These are phyloP conservation scores for Fraxinus sp. DNA, from an alignment of 305 asterid species.

Conservation along the genomic window DNA sequence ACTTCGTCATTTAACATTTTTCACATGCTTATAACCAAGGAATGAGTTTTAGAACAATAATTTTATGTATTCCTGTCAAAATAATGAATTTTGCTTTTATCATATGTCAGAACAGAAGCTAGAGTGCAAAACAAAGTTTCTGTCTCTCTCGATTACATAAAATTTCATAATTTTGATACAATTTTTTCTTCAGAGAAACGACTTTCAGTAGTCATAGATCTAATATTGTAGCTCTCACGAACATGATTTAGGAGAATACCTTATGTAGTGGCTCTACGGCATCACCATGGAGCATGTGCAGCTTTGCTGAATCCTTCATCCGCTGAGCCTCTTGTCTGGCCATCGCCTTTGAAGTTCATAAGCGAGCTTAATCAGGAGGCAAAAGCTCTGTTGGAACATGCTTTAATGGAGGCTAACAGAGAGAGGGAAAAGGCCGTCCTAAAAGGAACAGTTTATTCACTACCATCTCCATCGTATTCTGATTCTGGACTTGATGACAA, in stretches of 20 bases:
- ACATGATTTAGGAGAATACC: constrained; percentile 77
- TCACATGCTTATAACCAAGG: not conserved
- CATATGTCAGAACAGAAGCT: not conserved
- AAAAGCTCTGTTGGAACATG: constrained; percentile 67
- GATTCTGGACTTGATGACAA: constrained; percentile 61
- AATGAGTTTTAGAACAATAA: not conserved
- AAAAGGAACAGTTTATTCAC: constrained; percentile 54
- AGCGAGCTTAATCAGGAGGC: constrained; percentile 87
- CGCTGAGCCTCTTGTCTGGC: constrained; percentile 97
- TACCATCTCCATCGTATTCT: constrained; percentile 62
- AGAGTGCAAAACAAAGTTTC: not conserved
- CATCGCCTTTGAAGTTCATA: constrained; percentile 84
- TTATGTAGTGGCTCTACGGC: constrained; percentile 68
- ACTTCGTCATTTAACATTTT: not conserved
- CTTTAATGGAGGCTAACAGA: constrained; percentile 77
- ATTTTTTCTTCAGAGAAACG: not conserved
- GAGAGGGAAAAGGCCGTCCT: constrained; percentile 77
- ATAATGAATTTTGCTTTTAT: not conserved
- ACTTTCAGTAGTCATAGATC: not conserved
- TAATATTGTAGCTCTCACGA: not conserved
- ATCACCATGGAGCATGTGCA: constrained; percentile 82
- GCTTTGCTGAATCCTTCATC: constrained; percentile 89
- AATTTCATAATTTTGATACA: not conserved
- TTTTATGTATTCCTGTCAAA: not conserved
- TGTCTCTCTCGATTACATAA: not conserved